A percentile compares a stretch with the other conserved stretches of the same genome.
phyloP scores from a whole-genome alignment of 495 filamentous ascomycete species.

The Penicillium fimorum region DNA sequence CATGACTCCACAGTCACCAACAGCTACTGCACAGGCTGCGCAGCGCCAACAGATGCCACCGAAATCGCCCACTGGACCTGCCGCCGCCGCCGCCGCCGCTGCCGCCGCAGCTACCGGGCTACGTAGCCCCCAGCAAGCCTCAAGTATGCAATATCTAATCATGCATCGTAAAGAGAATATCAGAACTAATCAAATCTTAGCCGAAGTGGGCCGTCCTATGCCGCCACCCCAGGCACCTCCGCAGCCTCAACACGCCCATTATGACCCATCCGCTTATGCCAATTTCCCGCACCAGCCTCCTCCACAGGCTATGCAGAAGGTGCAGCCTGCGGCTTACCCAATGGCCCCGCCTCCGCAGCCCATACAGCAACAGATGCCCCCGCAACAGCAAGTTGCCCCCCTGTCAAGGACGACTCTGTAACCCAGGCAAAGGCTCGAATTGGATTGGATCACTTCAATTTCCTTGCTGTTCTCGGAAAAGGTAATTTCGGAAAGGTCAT shows the following conservation, averaged over 20 bases:
- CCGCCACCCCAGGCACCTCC: conserved; percentile 50
- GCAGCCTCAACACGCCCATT: conserved; percentile 52
- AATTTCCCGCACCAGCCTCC: conserved; percentile 51
- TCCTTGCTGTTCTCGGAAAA: conserved; percentile 96
- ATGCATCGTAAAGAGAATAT: not conserved
- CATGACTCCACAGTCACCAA: conserved; percentile 44
- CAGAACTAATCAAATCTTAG: conserved; percentile 15
- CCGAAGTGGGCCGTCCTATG: conserved; percentile 37
- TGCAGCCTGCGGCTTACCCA: conserved; percentile 15
- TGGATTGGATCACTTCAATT: conserved; percentile 98
- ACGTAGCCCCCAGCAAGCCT: conserved; percentile 32
- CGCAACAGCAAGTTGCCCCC: conserved; percentile 42
- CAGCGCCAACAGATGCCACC: conserved; percentile 39
- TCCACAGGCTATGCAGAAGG: conserved; percentile 31
- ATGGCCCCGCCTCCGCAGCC: conserved; percentile 34
- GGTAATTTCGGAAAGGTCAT: conserved; percentile 99
- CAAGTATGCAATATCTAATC: conserved; percentile 30
- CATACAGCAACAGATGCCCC: conserved; percentile 27
- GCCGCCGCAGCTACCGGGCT: conserved; percentile 34
- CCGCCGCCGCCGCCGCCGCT: conserved; percentile 33
- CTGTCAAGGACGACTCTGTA: conserved; percentile 51
- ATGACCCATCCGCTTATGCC: conserved; percentile 73
- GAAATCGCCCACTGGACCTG: conserved; percentile 32
- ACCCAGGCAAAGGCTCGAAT: conserved; percentile 73
- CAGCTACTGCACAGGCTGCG: conserved; percentile 26